phyloP scores from a whole-genome alignment of 1,139 yeast species.

The Suhomyces bokatorum region DNA sequence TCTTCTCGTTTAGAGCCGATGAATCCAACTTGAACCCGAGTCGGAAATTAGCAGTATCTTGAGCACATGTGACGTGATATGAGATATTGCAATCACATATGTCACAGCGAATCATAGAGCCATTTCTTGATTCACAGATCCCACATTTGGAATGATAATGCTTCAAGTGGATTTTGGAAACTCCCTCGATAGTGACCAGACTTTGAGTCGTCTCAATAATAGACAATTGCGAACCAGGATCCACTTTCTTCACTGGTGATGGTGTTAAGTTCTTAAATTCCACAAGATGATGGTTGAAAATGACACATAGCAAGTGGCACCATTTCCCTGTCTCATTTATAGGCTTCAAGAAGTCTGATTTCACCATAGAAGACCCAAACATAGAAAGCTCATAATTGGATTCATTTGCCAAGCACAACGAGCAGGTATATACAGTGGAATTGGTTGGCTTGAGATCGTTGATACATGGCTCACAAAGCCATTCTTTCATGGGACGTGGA shows the following conservation, averaged over 20 bases:
- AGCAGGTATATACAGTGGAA: slow-evolving; percentile 63
- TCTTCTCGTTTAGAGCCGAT: slow-evolving; percentile 18
- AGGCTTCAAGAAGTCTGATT: slow-evolving; percentile 72
- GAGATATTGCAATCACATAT: slow-evolving; percentile 24
- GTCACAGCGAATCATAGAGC: slow-evolving; percentile 34
- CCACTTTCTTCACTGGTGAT: slow-evolving; percentile 10
- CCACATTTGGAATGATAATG: slow-evolving; percentile 27
- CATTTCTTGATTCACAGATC: slow-evolving; percentile 33
- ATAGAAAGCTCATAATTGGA: slow-evolving; percentile 47
- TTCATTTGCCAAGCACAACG: slow-evolving; percentile 61
- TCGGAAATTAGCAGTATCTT: slow-evolving; percentile 42
- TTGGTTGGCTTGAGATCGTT: slow-evolving; percentile 65
- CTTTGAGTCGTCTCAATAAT: slow-evolving; percentile 22
- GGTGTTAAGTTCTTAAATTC: slow-evolving; percentile 21
- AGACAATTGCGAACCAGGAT: slow-evolving; percentile 24
- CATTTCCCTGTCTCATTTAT: slow-evolving; percentile 64
- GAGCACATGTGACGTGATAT: slow-evolving; percentile 72
- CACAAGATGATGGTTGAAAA: slow-evolving; percentile 41
- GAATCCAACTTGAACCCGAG: slow-evolving; percentile 47
- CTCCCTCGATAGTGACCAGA: slow-evolving; percentile 30
- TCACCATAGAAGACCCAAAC: slow-evolving; percentile 39
- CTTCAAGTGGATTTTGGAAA: slow-evolving; percentile 29
- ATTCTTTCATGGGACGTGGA: slow-evolving; percentile 39
- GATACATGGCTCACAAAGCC: slow-evolving; percentile 85
- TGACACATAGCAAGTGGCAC: slow-evolving; percentile 80